Conservation (phyloP, 805 yeast species). For the Clavispora carvajalis region DNA sequence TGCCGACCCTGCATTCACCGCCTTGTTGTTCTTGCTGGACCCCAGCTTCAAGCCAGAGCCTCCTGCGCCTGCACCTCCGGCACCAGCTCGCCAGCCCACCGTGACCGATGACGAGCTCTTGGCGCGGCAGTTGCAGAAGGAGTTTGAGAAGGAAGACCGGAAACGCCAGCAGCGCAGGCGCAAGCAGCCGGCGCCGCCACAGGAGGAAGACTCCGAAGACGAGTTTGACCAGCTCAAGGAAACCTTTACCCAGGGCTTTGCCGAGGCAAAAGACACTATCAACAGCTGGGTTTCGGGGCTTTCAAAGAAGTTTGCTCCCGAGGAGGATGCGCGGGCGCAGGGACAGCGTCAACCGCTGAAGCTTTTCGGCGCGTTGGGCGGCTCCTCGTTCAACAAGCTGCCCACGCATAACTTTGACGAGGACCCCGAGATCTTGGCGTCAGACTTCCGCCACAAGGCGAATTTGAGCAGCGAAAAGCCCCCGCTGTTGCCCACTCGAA, state of each 20-base stretch:
- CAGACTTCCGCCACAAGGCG: conserved; percentile 45
- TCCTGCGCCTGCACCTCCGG: not conserved
- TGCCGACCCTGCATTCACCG: conserved; percentile 84
- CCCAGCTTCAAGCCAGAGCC: conserved; percentile 52
- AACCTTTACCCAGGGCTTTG: conserved; percentile 66
- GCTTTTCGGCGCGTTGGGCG: conserved; percentile 43
- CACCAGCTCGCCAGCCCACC: conserved; percentile 6
- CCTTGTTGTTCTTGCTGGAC: conserved; percentile 74
- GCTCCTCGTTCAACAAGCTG: conserved; percentile 31
- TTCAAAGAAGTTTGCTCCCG: conserved; percentile 43
- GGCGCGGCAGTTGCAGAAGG: conserved; percentile 75
- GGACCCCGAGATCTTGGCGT: conserved; percentile 49
- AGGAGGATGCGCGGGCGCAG: conserved; percentile 2
- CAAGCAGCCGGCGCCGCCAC: conserved; percentile 14
- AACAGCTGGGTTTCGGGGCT: conserved; percentile 75
- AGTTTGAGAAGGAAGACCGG: conserved; percentile 44
- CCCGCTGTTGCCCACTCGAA: conserved; percentile 23
- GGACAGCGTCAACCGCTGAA: conserved; percentile 21
- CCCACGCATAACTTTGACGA: conserved; percentile 38
- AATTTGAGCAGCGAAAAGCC: conserved; percentile 28
- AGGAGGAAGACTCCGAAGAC: conserved; percentile 44
- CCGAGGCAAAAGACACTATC: conserved; percentile 72
- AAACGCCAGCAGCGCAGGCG: conserved; percentile 18
- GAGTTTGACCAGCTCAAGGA: conserved; percentile 63
- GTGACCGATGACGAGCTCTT: conserved; percentile 66